Evolutionary conservation across 371 early-diverging fungal species (phyloP).

Genomic region (Mortierella sp.): DNA sequence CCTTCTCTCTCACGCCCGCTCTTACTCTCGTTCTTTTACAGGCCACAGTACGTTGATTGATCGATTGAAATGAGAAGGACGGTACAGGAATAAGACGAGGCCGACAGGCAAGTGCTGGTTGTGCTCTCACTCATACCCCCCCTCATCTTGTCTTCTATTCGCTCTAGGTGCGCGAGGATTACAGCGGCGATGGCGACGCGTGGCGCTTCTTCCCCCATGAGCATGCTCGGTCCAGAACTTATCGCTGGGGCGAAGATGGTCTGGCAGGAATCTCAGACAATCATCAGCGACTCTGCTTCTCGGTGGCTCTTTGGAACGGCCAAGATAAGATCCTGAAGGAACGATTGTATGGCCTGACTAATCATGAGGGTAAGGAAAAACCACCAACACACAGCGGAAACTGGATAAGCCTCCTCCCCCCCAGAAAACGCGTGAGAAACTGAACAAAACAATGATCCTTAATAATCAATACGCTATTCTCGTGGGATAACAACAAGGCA

Average conservation of each 20-base stretch:
- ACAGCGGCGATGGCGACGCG: constrained; percentile 48
- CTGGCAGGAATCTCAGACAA: constrained; percentile 49
- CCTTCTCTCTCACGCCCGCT: no score
- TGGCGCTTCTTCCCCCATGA: constrained; percentile 51
- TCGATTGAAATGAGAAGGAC: not conserved
- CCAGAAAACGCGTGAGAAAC: no score
- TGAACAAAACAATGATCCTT: no score
- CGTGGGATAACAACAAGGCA: constrained; percentile 17
- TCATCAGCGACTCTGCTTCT: constrained; percentile 49
- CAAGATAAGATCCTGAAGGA: constrained; percentile 49
- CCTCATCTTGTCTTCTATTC: not conserved
- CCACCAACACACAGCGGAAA: no score
- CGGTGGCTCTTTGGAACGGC: constrained; percentile 52
- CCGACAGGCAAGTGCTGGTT: not conserved
- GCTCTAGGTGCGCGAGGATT: constrained; percentile 42
- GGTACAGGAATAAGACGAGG: not conserved
- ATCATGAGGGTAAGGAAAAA: constrained; percentile 40
- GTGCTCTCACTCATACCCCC: no score
- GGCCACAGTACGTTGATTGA: constrained; percentile 16
- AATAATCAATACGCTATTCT: no score
- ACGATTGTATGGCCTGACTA: constrained; percentile 49
- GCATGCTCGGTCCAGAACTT: constrained; percentile 44
- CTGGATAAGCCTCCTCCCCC: no score
- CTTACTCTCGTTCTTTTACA: not conserved
- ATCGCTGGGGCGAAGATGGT: constrained; percentile 54